Evolutionary conservation across 2,329 filamentous ascomycete species (phyloP).

Genomic region (Trichoderma sp.): DNA sequence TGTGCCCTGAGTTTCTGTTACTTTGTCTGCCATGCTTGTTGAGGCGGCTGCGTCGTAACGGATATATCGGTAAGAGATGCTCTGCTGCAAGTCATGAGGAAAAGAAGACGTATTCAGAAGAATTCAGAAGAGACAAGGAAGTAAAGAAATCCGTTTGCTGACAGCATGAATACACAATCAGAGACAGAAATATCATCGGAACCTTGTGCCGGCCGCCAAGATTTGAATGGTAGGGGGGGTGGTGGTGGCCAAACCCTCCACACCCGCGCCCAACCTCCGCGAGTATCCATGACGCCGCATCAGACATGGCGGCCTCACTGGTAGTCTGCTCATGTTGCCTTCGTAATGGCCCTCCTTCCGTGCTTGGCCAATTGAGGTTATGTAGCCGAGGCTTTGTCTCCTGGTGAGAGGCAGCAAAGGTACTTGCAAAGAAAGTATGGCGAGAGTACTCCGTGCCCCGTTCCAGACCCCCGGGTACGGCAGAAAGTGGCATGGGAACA

Average conservation of each 20-base stretch:
- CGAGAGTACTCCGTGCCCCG: background rate
- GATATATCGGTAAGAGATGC: background rate
- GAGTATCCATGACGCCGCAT: constrained; percentile 5
- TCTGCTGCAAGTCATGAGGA: background rate
- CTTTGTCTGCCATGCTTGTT: background rate
- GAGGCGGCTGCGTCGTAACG: background rate
- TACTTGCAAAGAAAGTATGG: background rate
- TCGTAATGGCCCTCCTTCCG: background rate
- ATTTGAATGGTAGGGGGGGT: background rate
- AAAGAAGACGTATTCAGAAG: background rate
- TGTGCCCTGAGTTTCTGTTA: background rate
- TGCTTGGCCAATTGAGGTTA: constrained; percentile 10
- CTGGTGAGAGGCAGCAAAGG: background rate
- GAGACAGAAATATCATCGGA: background rate
- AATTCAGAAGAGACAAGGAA: background rate
- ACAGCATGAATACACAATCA: background rate
- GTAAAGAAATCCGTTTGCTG: background rate
- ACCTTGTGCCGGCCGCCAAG: background rate
- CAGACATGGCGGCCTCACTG: constrained; percentile 6
- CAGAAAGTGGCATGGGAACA: background rate
- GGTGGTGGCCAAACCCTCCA: constrained; percentile 2
- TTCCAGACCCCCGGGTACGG: background rate
- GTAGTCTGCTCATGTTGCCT: background rate
- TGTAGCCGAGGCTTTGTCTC: constrained; percentile 12
- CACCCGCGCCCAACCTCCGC: background rate